Evolutionary conservation across 116 monocot genomes (phyloP).

Genomic region (Papilionanthe hybrid): DNA sequence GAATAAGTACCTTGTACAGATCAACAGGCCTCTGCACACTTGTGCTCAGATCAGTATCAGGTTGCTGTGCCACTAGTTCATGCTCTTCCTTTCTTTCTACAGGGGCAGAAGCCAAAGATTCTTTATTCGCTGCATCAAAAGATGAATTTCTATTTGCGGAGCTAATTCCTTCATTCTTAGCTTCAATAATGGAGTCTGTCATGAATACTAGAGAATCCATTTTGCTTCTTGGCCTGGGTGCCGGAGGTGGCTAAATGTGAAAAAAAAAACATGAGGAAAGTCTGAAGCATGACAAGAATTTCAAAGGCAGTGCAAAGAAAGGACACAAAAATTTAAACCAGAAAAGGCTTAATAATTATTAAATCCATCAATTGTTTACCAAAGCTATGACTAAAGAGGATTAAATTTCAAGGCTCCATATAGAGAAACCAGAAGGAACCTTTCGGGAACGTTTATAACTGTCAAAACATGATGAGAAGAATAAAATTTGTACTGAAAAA

Average conservation of each 20-base stretch:
- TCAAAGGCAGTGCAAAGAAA: neutral
- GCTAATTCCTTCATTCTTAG: constrained; percentile 26
- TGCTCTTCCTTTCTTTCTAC: constrained; percentile 16
- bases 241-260: constrained; percentile 54
- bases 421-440: neutral
- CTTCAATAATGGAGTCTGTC: constrained; percentile 39
- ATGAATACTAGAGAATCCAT: constrained; percentile 65
- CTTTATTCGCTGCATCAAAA: constrained; percentile 8
- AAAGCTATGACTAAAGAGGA: too few species aligned
- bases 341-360: neutral
- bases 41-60: constrained; percentile 24
- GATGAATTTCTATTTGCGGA: constrained; percentile 10
- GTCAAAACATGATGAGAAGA: too few species aligned
- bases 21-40: constrained; percentile 73
- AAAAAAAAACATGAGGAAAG: neutral
- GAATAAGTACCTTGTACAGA: constrained; percentile 71
- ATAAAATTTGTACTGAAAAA: too few species aligned
- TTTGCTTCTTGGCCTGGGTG: constrained; percentile 68
- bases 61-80: constrained; percentile 3
- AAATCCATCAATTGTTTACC: too few species aligned
- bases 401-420: too few species aligned
- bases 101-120: constrained; percentile 5
- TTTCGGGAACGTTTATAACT: neutral
- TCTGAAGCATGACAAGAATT: neutral
- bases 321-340: neutral